Evolutionary conservation across 371 early-diverging fungal species (phyloP), one percentile per base, ranked within the genome.

Genomic region (Chytridiales sp.): DNA sequence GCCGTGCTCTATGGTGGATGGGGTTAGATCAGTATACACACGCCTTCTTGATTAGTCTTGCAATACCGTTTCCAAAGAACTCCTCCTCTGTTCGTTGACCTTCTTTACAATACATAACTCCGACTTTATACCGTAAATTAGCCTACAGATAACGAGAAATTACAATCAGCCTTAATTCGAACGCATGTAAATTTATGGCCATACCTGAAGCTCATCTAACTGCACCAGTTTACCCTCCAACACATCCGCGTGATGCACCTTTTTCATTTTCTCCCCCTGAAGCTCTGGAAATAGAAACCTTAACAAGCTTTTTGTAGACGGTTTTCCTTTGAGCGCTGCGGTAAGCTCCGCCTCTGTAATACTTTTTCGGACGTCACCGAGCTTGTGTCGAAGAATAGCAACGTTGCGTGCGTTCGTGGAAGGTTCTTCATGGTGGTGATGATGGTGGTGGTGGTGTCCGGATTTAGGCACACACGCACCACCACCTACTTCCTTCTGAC

Each of bases 81-180:
- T 74, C 71, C 24, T 78, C 68, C 35, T 78, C 78, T 2, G 66
- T 46, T 1, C 36, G 67, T 43, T 78, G 78, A 9, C 69, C 73
- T 0, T 27, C 49, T 31, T 56, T 63, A 26, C 57, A 51, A 53
- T 72, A 63, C 22, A 77, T 31, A 8, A 73, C 59, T 11, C 77
- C 77, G n/a, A 77, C 38, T 27, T 77, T 76, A 55, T 70, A 73
- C 38, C 56, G 29, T 36, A 4, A n/a, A 24, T 2, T 3, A 35
- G 3, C 2, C 38, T 22, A 9, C 1, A 54, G 4, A 15, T 29
- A 13, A 38, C 38, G 2, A 4, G 6, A 42, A 4, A 29, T 4
- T 4, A 24, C 27, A 38, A 19, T 52, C 53, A 31, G 17, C 53
- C 26, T n/a, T n/a, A n/a, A n/a, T n/a, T n/a, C n/a, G n/a, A n/a